These are phyloP conservation scores for Amaranthus hypochondriacus DNA, from an alignment of 148 eudicot genomes.

Conservation along the genomic window DNA sequence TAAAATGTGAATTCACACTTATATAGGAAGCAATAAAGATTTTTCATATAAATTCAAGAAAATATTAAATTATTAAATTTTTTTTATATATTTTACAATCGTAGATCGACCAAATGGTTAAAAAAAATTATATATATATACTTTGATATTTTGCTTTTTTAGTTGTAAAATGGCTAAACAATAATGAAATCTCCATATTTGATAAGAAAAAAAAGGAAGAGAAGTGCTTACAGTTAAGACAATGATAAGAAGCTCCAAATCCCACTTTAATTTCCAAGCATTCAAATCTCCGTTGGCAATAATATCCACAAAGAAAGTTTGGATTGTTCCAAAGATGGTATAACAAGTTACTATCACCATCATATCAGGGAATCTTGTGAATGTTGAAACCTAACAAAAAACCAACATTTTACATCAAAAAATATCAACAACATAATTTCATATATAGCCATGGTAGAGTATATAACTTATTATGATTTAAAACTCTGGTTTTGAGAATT, in stretches of 20 bases:
- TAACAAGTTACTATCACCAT: slow-evolving; percentile 65
- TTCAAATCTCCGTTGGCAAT: slow-evolving; percentile 46
- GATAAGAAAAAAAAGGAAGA: not conserved
- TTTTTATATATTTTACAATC: too few species aligned
- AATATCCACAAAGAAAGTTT: slow-evolving; percentile 50
- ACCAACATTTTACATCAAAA: not conserved
- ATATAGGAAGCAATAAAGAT: too few species aligned
- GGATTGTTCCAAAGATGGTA: slow-evolving; percentile 59
- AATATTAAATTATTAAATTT: too few species aligned
- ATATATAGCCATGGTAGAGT: too few species aligned
- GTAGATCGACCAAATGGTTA: too few species aligned
- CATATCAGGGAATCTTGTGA: slow-evolving; percentile 48
- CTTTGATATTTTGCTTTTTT: too few species aligned
- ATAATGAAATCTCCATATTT: not conserved
- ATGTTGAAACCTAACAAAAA: slow-evolving; percentile 43
- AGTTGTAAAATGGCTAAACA: too few species aligned
- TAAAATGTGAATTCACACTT: too few species aligned
- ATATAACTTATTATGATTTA: not conserved
- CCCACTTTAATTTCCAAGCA: slow-evolving; percentile 57
- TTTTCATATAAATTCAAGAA: too few species aligned
- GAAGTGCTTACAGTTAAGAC: slow-evolving; percentile 50
- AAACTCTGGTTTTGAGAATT: not conserved
- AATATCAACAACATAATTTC: not conserved
- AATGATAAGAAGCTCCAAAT: slow-evolving; percentile 61
- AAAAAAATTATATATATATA: too few species aligned